Conservation (phyloP, 352 stramenopile genomes). For the Aphanomyces astaci region DNA sequence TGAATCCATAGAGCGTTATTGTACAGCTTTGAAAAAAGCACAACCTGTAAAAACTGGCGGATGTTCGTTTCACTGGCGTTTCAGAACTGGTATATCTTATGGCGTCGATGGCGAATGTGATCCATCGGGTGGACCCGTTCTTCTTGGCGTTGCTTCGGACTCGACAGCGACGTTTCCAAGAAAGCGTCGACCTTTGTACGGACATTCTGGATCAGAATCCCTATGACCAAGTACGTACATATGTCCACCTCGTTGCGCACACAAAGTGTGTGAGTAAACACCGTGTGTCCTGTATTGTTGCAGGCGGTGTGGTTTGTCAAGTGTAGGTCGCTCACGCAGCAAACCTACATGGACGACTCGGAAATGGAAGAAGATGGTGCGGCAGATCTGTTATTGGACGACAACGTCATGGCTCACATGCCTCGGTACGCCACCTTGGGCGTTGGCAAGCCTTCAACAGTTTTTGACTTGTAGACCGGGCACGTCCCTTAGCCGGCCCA, state of each 20-base stretch:
- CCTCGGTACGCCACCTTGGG: constrained; percentile 31
- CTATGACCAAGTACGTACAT: constrained; percentile 59
- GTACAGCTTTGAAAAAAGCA: too few species aligned
- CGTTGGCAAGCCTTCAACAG: background rate
- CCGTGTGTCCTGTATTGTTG: background rate
- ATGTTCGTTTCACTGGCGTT: background rate
- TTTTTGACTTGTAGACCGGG: constrained; percentile 36
- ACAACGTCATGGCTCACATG: constrained; percentile 86
- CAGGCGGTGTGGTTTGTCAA: constrained; percentile 88
- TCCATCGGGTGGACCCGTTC: constrained; percentile 69
- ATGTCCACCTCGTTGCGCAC: background rate
- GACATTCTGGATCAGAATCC: constrained; percentile 78
- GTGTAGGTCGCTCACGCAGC: constrained; percentile 76
- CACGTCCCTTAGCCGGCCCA: constrained; percentile 84
- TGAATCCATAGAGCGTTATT: too few species aligned
- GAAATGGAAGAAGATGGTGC: constrained; percentile 88
- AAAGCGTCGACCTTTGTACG: constrained; percentile 78
- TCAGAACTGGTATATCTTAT: background rate
- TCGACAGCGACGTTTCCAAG: constrained; percentile 65
- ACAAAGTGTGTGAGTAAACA: too few species aligned
- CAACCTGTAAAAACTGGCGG: too few species aligned
- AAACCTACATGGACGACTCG: constrained; percentile 89
- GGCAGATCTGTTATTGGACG: constrained; percentile 87
- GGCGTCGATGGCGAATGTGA: background rate
- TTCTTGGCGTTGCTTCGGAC: constrained; percentile 76